Percentiles rank a stretch among this genome's conserved stretches.
phyloP scores from a whole-genome alignment of 345 rosid species.

The Citrus inodora region DNA sequence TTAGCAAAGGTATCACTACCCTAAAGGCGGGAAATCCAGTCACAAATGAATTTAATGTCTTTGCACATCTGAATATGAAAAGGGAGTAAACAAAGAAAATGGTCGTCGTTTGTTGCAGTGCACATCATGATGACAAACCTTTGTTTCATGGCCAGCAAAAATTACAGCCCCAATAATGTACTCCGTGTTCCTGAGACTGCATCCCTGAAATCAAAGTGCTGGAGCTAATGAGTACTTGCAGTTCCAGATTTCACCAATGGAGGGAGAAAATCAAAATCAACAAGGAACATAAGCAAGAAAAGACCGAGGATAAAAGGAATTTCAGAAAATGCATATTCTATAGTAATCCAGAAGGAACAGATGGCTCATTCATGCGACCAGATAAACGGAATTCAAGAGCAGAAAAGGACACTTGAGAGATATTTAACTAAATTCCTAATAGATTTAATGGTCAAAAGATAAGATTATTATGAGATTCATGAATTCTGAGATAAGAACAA shows the following conservation, averaged over 20 bases:
- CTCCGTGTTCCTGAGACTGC: slow-evolving; percentile 98
- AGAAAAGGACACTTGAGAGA: not conserved
- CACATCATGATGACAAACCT: slow-evolving; percentile 51
- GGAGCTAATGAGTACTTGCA: slow-evolving; percentile 7
- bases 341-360: not conserved
- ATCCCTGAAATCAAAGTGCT: slow-evolving; percentile 60
- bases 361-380: not conserved
- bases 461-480: not conserved
- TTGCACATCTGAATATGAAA: not conserved
- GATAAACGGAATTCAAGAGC: not conserved
- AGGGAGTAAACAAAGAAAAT: not conserved
- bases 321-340: not conserved
- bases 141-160: slow-evolving; percentile 96
- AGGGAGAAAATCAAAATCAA: slow-evolving; percentile 8
- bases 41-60: not conserved
- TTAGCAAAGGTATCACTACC: not conserved
- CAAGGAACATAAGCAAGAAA: not conserved
- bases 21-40: not conserved
- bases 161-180: slow-evolving; percentile 85
- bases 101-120: not conserved
- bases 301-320: not conserved
- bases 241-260: slow-evolving; percentile 3
- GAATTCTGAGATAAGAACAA: slow-evolving; percentile 2
- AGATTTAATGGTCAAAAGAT: not conserved
- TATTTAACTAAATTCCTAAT: not conserved